Evolutionary conservation across 1,139 yeast genomes (phyloP), one percentile per base, ranked within the genome.

Genomic region (Blastobotrys persicus): DNA sequence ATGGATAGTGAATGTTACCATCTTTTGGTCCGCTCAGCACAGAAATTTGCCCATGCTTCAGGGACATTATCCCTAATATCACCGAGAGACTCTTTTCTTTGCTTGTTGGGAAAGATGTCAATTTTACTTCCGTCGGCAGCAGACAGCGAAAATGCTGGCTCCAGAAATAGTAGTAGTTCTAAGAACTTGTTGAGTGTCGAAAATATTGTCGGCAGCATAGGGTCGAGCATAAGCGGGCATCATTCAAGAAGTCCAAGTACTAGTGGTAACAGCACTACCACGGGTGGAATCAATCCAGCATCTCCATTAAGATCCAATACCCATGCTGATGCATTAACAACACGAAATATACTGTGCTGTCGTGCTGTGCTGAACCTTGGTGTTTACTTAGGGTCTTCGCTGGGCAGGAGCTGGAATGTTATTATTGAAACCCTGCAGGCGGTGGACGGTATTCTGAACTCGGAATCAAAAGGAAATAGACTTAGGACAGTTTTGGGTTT

Each of bases 301-400:
- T 23, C 28, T 23, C 28, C 28, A 6, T 23, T 9, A 23, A 23
- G 9, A 9, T 9, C 28, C 28, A 23, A 23, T 23, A 9, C 9
- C 9, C 28, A 9, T 23, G 28, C 9, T 34, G 18, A 34, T 6
- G 19, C 18, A 23, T 23, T 37, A 12, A 37, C 41, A 19, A 5
- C 41, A 7, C 26, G 94, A 48, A 85, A 88, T 60, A 75, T 85
- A 2, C 74, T 83, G n/a, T 82, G 95, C 58, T 78, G 88, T 42
- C 73, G 96, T 45, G 96, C 96, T 0, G 67, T 91, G 42, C 71
- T 83, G 2, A 85, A 88, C 54, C 71, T 92, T 43, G 91, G 92
- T 0, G 75, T 83, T 2, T 85, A 96, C 0, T 67, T 91, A 23
- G 97, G 96, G 0, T 78, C 91, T 0, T 77, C 82, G 0, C 72